Base-by-base conservation (phyloP, 2,329 filamentous ascomycete species). In the Sporothrix pallida region DNA sequence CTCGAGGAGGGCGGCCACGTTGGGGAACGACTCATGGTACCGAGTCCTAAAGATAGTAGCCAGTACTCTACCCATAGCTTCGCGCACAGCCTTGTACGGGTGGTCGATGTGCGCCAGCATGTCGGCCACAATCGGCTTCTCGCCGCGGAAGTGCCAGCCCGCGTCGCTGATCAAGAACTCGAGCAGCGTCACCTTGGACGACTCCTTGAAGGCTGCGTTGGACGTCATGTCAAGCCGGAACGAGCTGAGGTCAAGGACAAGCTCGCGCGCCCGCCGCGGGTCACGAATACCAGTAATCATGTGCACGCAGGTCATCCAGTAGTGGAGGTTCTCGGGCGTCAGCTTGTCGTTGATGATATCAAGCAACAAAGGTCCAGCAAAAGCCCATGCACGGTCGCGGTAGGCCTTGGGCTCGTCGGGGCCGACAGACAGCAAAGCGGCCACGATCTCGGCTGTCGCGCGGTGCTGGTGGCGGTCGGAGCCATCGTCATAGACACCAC, bases 121-220 rank as follows among this genome's bases (percentile, higher is more conserved):
- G 81, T 99, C 90, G 48, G 97, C 87, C 7, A 97, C 84, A 70
- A 99, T 95, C 0, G 95, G 94, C 82, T 93, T 90, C 77, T 97
- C 93, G 12, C 94, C 86, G 76, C 94, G 94, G 86, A 98, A 99
- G 81, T 99, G 96, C 96, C 97, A 99, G 1, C 96, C 96, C 50
- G 91, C 89, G 78, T 97, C 94, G 62, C 91, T 90, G 74, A 99
- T 92, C 75, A 93, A 89, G 77, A 97, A 94, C 77, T 98, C 94
- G 20, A 99, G 86, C 44, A 99, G 85, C 77, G 96, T 92, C 17
- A 99, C 93, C 84, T 98, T 98, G 42, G 95, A 97, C 72, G 95
- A 97, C 81, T 99, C 97, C 81, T 99, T 99, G 87, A 99, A 99
- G 0, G 96, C 96, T 3, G 97, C 96, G 80, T 98, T 98, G 0